Percentiles rank a stretch among this genome's conserved stretches.
These are phyloP conservation scores for Russula ochroleuca DNA, from an alignment of 768 basidiomycete species.

Conservation along the genomic window DNA sequence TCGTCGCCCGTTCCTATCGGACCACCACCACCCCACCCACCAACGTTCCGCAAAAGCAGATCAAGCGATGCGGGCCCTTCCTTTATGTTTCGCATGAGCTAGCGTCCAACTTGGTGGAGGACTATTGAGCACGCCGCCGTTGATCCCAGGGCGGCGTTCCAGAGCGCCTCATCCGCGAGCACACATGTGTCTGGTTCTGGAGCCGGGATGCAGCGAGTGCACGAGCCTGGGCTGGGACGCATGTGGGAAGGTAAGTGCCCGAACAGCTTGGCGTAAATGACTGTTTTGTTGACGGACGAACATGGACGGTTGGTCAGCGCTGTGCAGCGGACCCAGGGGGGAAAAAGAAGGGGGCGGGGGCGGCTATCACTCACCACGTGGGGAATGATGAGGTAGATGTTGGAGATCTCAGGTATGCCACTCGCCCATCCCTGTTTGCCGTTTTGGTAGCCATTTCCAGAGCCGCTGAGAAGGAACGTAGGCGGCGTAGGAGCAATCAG, in stretches of 20 bases:
- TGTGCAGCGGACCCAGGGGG: neutral
- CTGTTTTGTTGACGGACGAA: slow-evolving; percentile 37
- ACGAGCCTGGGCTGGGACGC: slow-evolving; percentile 70
- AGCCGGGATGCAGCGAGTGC: slow-evolving; percentile 75
- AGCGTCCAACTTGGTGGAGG: slow-evolving; percentile 60
- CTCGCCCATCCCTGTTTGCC: slow-evolving; percentile 52
- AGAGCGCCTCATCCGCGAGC: slow-evolving; percentile 51
- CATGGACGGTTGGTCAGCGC: neutral
- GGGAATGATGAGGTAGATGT: slow-evolving; percentile 66
- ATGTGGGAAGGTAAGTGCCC: slow-evolving; percentile 72
- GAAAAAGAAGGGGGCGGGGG: neutral
- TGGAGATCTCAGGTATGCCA: slow-evolving; percentile 63
- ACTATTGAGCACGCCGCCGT: slow-evolving; percentile 38
- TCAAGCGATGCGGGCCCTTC: slow-evolving; percentile 80
- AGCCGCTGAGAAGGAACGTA: slow-evolving; percentile 41
- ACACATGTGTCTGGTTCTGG: slow-evolving; percentile 40
- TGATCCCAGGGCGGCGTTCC: slow-evolving; percentile 51
- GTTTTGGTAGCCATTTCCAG: slow-evolving; percentile 53
- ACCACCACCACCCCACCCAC: slow-evolving; percentile 30
- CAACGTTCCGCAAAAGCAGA: slow-evolving; percentile 64
- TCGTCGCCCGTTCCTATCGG: neutral
- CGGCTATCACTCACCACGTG: slow-evolving; percentile 62
- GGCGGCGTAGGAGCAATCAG: neutral
- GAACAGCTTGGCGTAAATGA: slow-evolving; percentile 86
- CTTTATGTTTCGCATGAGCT: slow-evolving; percentile 71